A percentile compares a stretch with the other conserved stretches of the same genome.
Evolutionary conservation across 2,329 filamentous ascomycete genomes (phyloP).

Genomic region (Colletotrichum trifolii): DNA sequence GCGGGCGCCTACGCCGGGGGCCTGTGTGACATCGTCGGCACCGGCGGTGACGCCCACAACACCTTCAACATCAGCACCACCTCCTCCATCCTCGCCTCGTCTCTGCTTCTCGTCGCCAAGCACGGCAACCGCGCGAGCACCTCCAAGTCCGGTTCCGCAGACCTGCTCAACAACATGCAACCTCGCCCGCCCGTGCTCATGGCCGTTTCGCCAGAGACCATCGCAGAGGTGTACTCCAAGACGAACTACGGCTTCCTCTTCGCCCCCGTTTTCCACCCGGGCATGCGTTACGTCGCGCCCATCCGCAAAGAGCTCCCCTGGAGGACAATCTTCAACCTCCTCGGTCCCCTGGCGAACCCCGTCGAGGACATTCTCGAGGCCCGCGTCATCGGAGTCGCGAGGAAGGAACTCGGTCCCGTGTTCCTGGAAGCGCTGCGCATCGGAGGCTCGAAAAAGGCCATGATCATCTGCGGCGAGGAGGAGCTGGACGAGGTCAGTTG

Average conservation of each 20-base stretch:
- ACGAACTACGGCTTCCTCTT: slow-evolving; percentile 97
- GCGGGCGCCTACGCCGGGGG: slow-evolving; percentile 85
- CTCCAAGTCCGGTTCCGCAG: slow-evolving; percentile 94
- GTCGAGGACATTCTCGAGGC: slow-evolving; percentile 87
- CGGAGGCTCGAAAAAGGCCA: slow-evolving; percentile 81
- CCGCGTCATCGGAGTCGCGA: slow-evolving; percentile 91
- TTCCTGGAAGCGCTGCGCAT: slow-evolving; percentile 87
- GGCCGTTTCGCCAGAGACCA: slow-evolving; percentile 77
- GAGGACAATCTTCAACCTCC: slow-evolving; percentile 96
- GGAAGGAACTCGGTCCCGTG: slow-evolving; percentile 85
- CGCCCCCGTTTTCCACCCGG: slow-evolving; percentile 95
- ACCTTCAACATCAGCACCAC: slow-evolving; percentile 99
- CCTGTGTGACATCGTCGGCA: slow-evolving; percentile 95
- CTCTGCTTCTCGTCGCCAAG: slow-evolving; percentile 87
- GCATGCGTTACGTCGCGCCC: slow-evolving; percentile 88
- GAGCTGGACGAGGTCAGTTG: slow-evolving; percentile 96
- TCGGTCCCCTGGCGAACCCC: slow-evolving; percentile 92
- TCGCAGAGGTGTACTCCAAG: slow-evolving; percentile 77
- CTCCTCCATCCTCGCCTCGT: slow-evolving; percentile 89
- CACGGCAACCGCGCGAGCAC: slow-evolving; percentile 97
- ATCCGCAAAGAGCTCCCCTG: slow-evolving; percentile 90
- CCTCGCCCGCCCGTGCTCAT: slow-evolving; percentile 79
- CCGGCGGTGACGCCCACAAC: slow-evolving; percentile 94
- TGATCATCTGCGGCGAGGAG: slow-evolving; percentile 94
- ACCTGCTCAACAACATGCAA: slow-evolving; percentile 82